A percentile compares a stretch with the other conserved stretches of the same genome.
Evolutionary conservation across 441 rosid species (phyloP).

Genomic region (Iberis amara): DNA sequence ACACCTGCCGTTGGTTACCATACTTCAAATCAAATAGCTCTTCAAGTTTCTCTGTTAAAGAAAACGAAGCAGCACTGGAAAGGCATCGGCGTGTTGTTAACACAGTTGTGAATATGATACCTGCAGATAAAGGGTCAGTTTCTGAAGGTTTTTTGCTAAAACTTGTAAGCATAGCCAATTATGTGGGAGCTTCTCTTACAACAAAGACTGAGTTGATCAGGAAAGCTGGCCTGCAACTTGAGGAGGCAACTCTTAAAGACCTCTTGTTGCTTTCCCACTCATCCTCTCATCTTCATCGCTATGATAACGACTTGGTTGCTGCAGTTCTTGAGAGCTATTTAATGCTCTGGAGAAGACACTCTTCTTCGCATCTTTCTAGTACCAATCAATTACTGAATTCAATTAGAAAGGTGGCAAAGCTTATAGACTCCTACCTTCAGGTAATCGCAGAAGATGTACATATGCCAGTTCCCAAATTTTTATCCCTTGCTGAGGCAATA

Average conservation of each 20-base stretch:
- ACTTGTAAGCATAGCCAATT: constrained; percentile 72
- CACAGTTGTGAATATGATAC: constrained; percentile 72
- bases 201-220: constrained; percentile 70
- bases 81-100: constrained; percentile 61
- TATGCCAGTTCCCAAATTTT: constrained; percentile 51
- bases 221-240: constrained; percentile 66
- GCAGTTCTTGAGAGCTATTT: constrained; percentile 61
- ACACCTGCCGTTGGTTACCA: constrained; percentile 89
- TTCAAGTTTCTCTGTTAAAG: constrained; percentile 42
- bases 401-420: constrained; percentile 61
- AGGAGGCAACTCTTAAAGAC: constrained; percentile 64
- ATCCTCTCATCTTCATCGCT: constrained; percentile 38
- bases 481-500: constrained; percentile 65
- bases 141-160: constrained; percentile 74
- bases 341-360: constrained; percentile 68
- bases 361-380: constrained; percentile 40
- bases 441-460: constrained; percentile 62
- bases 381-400: constrained; percentile 42
- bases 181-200: constrained; percentile 56
- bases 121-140: constrained; percentile 81
- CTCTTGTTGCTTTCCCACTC: constrained; percentile 58
- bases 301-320: constrained; percentile 66
- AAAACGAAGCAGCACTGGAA: constrained; percentile 38
- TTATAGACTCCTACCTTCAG: constrained; percentile 76
- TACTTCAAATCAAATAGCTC: constrained; percentile 46